phyloP scores from a whole-genome alignment of 2,329 filamentous ascomycete species.

The Simplicillium aogashimaense region DNA sequence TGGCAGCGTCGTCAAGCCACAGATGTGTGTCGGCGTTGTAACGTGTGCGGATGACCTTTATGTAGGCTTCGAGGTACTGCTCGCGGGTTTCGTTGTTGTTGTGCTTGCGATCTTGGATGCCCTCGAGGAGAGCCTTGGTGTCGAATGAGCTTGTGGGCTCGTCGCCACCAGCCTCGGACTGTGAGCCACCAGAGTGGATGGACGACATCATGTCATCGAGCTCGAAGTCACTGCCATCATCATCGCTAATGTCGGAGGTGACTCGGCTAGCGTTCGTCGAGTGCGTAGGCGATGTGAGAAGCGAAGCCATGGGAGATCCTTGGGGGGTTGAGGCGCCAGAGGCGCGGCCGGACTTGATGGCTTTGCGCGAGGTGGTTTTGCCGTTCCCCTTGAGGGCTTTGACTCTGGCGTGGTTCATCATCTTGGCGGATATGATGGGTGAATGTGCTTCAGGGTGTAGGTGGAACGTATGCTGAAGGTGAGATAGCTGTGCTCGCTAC shows the following conservation, averaged over 20 bases:
- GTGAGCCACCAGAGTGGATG: conserved; percentile 29
- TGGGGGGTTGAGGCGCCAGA: conserved; percentile 48
- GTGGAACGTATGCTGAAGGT: too few species aligned
- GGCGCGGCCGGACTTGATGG: conserved; percentile 46
- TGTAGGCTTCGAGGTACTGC: conserved; percentile 21
- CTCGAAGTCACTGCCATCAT: conserved; percentile 26
- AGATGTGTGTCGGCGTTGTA: conserved; percentile 22
- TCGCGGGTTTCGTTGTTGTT: conserved; percentile 65
- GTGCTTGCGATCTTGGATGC: conserved; percentile 66
- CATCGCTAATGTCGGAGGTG: conserved; percentile 50
- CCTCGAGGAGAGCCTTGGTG: conserved; percentile 52
- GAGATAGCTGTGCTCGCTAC: neutral
- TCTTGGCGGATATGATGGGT: neutral
- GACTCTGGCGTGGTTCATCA: conserved; percentile 56
- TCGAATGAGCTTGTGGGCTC: conserved; percentile 49
- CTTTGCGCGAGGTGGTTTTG: conserved; percentile 64
- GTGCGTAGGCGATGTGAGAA: conserved; percentile 44
- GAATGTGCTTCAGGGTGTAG: too few species aligned
- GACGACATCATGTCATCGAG: conserved; percentile 34
- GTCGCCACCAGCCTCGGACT: conserved; percentile 44
- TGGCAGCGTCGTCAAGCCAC: conserved; percentile 46
- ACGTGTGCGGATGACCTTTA: conserved; percentile 42
- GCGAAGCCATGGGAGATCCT: conserved; percentile 48
- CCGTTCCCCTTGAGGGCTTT: conserved; percentile 59
- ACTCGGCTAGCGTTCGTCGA: conserved; percentile 53